These are phyloP conservation scores for Russula sp. DNA, from an alignment of 768 basidiomycete genomes.

Conservation along the genomic window DNA sequence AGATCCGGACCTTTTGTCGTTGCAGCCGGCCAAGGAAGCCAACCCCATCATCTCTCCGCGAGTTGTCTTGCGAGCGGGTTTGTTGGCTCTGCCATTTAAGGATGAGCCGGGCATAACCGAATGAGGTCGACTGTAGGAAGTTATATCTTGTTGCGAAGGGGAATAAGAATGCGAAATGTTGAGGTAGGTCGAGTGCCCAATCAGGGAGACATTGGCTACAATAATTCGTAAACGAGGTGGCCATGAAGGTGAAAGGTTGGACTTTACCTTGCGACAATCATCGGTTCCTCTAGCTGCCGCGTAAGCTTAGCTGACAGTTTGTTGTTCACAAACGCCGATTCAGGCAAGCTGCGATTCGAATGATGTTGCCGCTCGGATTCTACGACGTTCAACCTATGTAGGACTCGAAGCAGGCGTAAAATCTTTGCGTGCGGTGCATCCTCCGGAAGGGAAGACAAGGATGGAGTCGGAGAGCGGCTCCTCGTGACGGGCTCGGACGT, in stretches of 20 bases:
- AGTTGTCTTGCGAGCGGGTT: conserved; percentile 69
- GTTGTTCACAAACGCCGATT: conserved; percentile 92
- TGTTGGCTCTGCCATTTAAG: conserved; percentile 93
- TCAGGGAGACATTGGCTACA: conserved; percentile 90
- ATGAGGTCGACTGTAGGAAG: conserved; percentile 96
- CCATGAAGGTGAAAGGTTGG: background rate
- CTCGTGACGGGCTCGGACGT: conserved; percentile 47
- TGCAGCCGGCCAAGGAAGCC: conserved; percentile 90
- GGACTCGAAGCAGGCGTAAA: conserved; percentile 79
- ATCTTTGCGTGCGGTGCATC: conserved; percentile 88
- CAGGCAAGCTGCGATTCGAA: conserved; percentile 60
- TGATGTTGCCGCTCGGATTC: conserved; percentile 60
- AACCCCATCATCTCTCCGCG: conserved; percentile 84
- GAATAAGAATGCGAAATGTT: conserved; percentile 98
- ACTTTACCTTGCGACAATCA: conserved; percentile 93
- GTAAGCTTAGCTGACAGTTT: conserved; percentile 98
- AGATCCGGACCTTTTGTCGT: conserved; percentile 95
- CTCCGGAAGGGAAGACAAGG: conserved; percentile 75
- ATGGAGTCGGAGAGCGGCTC: conserved; percentile 61
- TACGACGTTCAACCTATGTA: conserved; percentile 78
- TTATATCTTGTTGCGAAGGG: conserved; percentile 97
- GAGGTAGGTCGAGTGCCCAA: conserved; percentile 94
- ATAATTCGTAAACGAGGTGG: background rate
- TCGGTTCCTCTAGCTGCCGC: conserved; percentile 93
- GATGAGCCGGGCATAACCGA: conserved; percentile 94